Evolutionary conservation across 2,329 filamentous ascomycete species (phyloP), one percentile per base, ranked within the genome.

Genomic region (Pseudocercospora fijiensis): DNA sequence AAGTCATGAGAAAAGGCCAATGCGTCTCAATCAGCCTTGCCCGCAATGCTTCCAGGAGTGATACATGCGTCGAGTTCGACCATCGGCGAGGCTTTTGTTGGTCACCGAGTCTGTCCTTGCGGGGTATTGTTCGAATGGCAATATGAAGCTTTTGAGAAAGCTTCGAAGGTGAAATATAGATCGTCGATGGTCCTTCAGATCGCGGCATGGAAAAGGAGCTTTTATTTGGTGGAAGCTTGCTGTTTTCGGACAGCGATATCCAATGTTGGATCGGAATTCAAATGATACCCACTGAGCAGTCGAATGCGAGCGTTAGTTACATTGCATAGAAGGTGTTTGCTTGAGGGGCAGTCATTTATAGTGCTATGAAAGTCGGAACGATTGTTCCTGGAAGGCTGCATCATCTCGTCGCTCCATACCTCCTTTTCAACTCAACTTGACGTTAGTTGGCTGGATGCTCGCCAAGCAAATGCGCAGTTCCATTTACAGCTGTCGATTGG

Each of bases 1-100:
- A 58, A 27, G 22, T 66, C 64, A 4, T 51, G 18, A 51, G 64
- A 56, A 5, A 22, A 61, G 28, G 6, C 8, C 24, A 27, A 18
- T 18, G 27, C 5, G 16, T n/a, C 13, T 41, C 16, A 8, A n/a
- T 18, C 37, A 6, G 2, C 37, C 16, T 41, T 41, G 37, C 37
- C 30, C 16, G 5, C 37, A 16, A 16, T 6, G 3, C 4, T 7
- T 41, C 10, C 37, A 41, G 16, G 6, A n/a, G 4, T 2, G 18
- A n/a, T 6, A 41, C 16, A 41, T 41, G 37, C 6, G 8, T 41
- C 37, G 37, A 41, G 5, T n/a, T 41, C 37, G 37, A 41, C 16
- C 37, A 7, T n/a, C 37, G 37, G 37, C 37, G 13, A 41, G 6
- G 37, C 37, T 41, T 7, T n/a, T 41, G 37, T 6, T 41, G 37